These are phyloP conservation scores for Yamadazyma siamensis DNA, from an alignment of 1,139 yeast species.

Conservation along the genomic window DNA sequence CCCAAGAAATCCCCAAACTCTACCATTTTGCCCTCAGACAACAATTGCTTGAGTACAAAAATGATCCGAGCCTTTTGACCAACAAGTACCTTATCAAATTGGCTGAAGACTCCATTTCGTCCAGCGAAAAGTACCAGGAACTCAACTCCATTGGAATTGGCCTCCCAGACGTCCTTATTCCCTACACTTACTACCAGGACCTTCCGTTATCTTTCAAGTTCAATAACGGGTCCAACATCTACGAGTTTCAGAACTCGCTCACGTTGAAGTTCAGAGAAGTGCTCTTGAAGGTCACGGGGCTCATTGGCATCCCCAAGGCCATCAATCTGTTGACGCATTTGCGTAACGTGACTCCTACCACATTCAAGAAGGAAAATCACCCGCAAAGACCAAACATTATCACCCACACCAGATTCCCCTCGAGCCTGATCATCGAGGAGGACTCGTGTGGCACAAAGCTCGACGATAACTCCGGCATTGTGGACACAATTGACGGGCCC, in stretches of 20 bases:
- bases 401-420: constrained; percentile 33
- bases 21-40: constrained; percentile 70
- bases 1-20: constrained; percentile 73
- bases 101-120: constrained; percentile 40
- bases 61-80: constrained; percentile 27
- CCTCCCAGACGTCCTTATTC: constrained; percentile 43
- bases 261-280: constrained; percentile 72
- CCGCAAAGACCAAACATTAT: constrained; percentile 33
- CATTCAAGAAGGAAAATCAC: constrained; percentile 25
- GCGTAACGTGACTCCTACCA: constrained; percentile 62
- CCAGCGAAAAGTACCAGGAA: constrained; percentile 37
- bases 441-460: constrained; percentile 40
- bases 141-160: constrained; percentile 42
- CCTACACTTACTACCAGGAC: constrained; percentile 36
- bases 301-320: constrained; percentile 80
- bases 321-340: constrained; percentile 73
- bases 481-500: constrained; percentile 46
- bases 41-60: constrained; percentile 34
- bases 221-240: constrained; percentile 28
- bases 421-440: constrained; percentile 40
- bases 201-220: constrained; percentile 39
- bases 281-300: constrained; percentile 69
- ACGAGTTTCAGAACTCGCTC: constrained; percentile 33
- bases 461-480: constrained; percentile 12
- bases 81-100: constrained; percentile 27